Percentiles rank a stretch among this genome's conserved stretches.
phyloP scores from a whole-genome alignment of 768 basidiomycete genomes.

The Russula dissimulans region DNA sequence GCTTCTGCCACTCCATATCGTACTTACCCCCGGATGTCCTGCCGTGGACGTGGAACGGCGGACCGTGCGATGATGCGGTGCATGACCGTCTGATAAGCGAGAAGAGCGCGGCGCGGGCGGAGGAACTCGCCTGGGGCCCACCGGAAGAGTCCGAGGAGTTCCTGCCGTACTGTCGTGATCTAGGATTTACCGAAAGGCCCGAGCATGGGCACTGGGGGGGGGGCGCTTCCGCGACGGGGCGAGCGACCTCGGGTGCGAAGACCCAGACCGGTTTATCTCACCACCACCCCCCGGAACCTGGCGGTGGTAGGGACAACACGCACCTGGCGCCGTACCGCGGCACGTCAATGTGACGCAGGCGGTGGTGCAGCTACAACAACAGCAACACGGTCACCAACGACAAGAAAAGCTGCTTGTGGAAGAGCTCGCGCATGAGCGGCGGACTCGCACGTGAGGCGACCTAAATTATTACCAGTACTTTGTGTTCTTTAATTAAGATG shows the following conservation, averaged over 20 bases:
- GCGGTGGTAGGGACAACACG: no score
- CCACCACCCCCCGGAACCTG: slow-evolving; percentile 35
- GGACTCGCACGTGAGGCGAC: no score
- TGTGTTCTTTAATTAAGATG: no score
- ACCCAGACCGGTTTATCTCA: slow-evolving; percentile 60
- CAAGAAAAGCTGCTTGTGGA: no score
- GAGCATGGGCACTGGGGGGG: slow-evolving; percentile 58
- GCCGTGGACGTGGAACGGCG: slow-evolving; percentile 72
- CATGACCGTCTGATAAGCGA: slow-evolving; percentile 57
- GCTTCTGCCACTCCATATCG: slow-evolving; percentile 64
- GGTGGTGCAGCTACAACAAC: no score
- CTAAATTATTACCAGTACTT: no score
- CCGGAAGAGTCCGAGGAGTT: slow-evolving; percentile 72
- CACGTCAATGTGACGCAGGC: no score
- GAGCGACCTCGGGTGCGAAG: slow-evolving; percentile 45
- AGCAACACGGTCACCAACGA: no score
- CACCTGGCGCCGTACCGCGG: no score
- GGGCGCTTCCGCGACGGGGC: slow-evolving; percentile 58
- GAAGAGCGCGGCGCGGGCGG: slow-evolving; percentile 51
- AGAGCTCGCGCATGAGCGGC: no score
- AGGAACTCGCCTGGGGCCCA: slow-evolving; percentile 58
- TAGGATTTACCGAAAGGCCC: slow-evolving; percentile 57
- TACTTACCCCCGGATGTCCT: slow-evolving; percentile 67
- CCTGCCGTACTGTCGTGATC: slow-evolving; percentile 56
- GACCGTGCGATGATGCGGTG: slow-evolving; percentile 57